phyloP scores from a whole-genome alignment of 371 early-diverging fungal species.

The Vairimorpha necatrix region DNA sequence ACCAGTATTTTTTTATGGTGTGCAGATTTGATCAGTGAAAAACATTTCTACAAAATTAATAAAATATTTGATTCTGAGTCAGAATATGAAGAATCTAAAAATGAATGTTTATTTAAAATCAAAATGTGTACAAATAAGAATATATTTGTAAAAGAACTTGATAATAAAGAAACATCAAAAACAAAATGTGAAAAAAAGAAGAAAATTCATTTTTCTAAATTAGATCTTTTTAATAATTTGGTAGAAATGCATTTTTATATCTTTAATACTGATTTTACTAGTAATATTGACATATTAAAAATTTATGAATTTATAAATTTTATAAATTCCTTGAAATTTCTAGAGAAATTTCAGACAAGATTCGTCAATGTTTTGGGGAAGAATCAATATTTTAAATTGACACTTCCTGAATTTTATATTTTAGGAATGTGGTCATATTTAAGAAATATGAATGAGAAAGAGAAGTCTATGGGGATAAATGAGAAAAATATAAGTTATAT shows the following conservation, averaged over 20 bases:
- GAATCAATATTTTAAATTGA: not conserved
- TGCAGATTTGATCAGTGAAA: not conserved
- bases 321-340: not conserved
- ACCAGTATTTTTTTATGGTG: not conserved
- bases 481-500: not conserved
- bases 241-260: not conserved
- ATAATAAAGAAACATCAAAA: not conserved
- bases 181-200: not conserved
- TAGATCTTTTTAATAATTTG: not conserved
- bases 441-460: not conserved
- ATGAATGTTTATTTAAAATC: not conserved
- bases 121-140: not conserved
- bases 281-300: not conserved
- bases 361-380: not conserved
- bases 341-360: not conserved
- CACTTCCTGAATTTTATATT: constrained; percentile 1
- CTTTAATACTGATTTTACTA: not conserved
- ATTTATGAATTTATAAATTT: not conserved
- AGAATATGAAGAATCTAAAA: not conserved
- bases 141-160: not conserved
- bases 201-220: not conserved
- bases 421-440: constrained; percentile 6
- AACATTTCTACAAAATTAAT: not conserved
- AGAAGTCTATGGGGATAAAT: too few relatives aligned
- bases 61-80: not conserved